These are phyloP conservation scores for Hypoxylon fuscum DNA, from an alignment of 495 filamentous ascomycete genomes.

Conservation along the genomic window DNA sequence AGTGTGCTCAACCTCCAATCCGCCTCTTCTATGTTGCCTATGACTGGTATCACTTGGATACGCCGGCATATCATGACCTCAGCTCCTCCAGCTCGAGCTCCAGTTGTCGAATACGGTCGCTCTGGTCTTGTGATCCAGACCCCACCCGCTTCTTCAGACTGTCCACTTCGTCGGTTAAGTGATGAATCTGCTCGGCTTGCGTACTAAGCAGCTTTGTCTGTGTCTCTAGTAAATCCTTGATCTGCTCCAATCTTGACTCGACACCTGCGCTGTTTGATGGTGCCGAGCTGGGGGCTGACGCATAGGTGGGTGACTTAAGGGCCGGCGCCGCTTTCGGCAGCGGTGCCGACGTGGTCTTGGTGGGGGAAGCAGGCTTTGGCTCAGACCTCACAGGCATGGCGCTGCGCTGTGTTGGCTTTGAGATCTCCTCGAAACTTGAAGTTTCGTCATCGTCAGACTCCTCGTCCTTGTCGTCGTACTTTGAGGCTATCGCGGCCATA, in stretches of 20 bases:
- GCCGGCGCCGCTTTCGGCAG: constrained; percentile 48
- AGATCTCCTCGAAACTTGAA: constrained; percentile 83
- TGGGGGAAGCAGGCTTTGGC: constrained; percentile 42
- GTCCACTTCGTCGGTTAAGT: constrained; percentile 74
- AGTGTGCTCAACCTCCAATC: constrained; percentile 13
- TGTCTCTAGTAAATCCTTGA: constrained; percentile 69
- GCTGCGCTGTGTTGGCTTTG: constrained; percentile 62
- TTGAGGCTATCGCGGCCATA: constrained; percentile 82
- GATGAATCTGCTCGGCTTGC: constrained; percentile 67
- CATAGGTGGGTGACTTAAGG: constrained; percentile 39
- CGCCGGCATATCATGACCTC: constrained; percentile 42
- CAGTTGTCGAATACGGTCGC: constrained; percentile 72
- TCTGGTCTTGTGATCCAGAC: constrained; percentile 67
- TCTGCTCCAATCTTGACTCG: constrained; percentile 63
- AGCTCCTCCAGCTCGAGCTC: constrained; percentile 72
- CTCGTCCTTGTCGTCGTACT: constrained; percentile 77
- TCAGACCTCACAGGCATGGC: constrained; percentile 46
- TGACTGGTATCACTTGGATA: constrained; percentile 20
- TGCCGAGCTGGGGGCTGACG: constrained; percentile 27
- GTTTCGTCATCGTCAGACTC: constrained; percentile 69
- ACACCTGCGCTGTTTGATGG: constrained; percentile 40
- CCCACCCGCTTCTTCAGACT: constrained; percentile 71
- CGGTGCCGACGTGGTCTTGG: constrained; percentile 48
- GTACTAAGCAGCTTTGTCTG: constrained; percentile 68
- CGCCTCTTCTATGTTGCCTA: constrained; percentile 24